Base-by-base conservation (phyloP, 2,329 filamentous ascomycete genomes). In the Aspergillus fructus region DNA sequence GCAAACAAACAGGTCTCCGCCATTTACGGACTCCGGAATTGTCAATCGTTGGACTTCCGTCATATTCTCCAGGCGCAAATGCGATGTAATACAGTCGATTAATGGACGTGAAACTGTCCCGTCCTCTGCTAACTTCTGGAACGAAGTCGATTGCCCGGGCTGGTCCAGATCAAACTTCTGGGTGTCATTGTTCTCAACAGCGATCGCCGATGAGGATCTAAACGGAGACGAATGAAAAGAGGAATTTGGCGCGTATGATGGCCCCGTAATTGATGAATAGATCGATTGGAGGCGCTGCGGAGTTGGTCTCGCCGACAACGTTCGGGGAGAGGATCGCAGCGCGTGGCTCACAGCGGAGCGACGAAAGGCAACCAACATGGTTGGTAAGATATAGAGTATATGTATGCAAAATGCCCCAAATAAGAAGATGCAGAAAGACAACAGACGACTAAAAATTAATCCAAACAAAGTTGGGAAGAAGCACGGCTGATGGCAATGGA, bases 31-130 rank as follows among this genome's bases (percentile, higher is more conserved):
- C 55, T 90, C 83, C 59, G 85, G 85, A 70, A 99, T 92, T 12
- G 93, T 96, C 71, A 88, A 83, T 48, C 85, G 82, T 75, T 99
- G 94, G 13, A 99, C 93, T 21, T 94, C 89, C 21, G 93, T 97
- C 94, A 99, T 97, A 41, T 80, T 85, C 49, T 89, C 83, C 66
- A 97, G 88, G 27, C 82, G 79, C 87, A 97, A 90, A 52, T 85
- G 83, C 5, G 83, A 65, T 1, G 84, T 89, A 65, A 99, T 86
- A 24, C 88, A 83, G 4, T 80, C 69, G 61, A 96, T 80, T 51
- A 97, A 76, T 58, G 81, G 84, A 23, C 75, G 69, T 68, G 93
- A 81, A 42, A 96, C 83, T 47, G 80, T 58, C 2, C 70, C 70
- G 27, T 71, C 62, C 1, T 68, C 62, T 30, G 64, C 68, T 49